Base-by-base conservation (phyloP, 805 yeast genomes). In the Komagataella kurtzmanii region DNA sequence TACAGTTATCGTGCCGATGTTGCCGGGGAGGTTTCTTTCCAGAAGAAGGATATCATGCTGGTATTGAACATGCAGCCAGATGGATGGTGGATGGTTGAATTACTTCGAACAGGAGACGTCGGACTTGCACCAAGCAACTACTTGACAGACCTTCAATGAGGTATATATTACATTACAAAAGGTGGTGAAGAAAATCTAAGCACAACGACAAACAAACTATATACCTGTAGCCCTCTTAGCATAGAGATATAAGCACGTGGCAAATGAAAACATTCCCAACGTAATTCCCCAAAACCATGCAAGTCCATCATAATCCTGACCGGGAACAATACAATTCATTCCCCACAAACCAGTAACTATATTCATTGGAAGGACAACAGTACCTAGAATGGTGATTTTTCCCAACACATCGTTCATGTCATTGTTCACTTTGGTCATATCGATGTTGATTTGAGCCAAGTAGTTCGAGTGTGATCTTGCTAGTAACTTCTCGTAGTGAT, bases 301-400 rank as follows among this genome's bases (percentile, higher is more conserved):
- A 55, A 85, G 65, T 6, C 80, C 75, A n/a, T 74, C 77, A 6
- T 68, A 66, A 24, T 73, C 77, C 64, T 91, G 98, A 0, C 99
- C 99, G 0, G 99, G 99, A 43, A 93, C 99, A 8, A 88, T 60
- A 57, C 93, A 95, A 69, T 93, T 93, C 99, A 93, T 93, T 52
- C 99, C 99, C 98, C 98, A 93, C 48, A 93, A 69, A 18, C 99
- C 99, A 0, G 99, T 93, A 19, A 93, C 84, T 52, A 93, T 88
- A 63, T 93, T 93, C 78, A 93, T 79, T 3, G 99, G 99, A 53
- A 93, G 71, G 18, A 93, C 97, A 52, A 93, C 88, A 0, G 98
- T 88, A 76, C 98, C 99, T 55, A 91, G 68, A 46, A 90, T 83
- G 3, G 98, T 88, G 52, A 91, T 88, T 64, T 90, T 88, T 8